A percentile compares a stretch with the other conserved stretches of the same genome.
These are phyloP conservation scores for Paradendryphiella salina DNA, from an alignment of 2,329 filamentous ascomycete species.

Conservation along the genomic window DNA sequence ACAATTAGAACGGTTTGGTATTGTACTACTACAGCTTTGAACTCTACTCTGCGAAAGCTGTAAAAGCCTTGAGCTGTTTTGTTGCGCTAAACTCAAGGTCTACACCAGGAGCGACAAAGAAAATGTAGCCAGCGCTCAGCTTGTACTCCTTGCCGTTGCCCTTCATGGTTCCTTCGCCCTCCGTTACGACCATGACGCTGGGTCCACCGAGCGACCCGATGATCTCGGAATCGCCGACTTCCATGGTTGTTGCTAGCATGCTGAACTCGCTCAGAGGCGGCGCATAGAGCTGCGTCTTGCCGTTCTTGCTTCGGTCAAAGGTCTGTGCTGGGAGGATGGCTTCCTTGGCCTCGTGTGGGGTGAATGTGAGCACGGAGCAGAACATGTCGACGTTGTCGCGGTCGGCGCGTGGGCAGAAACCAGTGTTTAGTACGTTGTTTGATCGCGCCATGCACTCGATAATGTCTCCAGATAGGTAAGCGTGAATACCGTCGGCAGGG, in stretches of 20 bases:
- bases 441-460: conserved; percentile 78
- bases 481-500: conserved; percentile 73
- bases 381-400: conserved; percentile 68
- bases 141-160: conserved; percentile 58
- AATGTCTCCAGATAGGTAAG: conserved; percentile 72
- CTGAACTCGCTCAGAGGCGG: conserved; percentile 74
- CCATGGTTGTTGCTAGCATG: conserved; percentile 64
- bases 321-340: conserved; percentile 57
- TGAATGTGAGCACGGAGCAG: conserved; percentile 64
- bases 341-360: conserved; percentile 61
- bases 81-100: conserved; percentile 53
- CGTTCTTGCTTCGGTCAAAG: conserved; percentile 58
- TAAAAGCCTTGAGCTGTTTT: conserved; percentile 54
- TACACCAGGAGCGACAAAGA: conserved; percentile 65
- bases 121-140: conserved; percentile 65
- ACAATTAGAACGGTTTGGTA: neutral
- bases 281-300: conserved; percentile 65
- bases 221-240: conserved; percentile 61
- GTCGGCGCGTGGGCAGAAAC: conserved; percentile 70
- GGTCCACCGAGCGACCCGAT: conserved; percentile 62
- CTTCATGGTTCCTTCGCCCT: conserved; percentile 61
- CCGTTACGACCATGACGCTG: conserved; percentile 64
- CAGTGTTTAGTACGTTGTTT: conserved; percentile 74
- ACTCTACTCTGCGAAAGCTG: conserved; percentile 51
- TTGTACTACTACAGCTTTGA: neutral